These are phyloP conservation scores for Medicago truncatula DNA, from an alignment of 306 rosid genomes.

Conservation along the genomic window MtrunA17r5.0-ANR NC_053046.1:19528501-19529000, in stretches of 20 bases:
- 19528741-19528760: not conserved
- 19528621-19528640: not conserved
- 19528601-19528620: constrained; percentile 27
- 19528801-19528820: not conserved
- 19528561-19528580: not conserved
- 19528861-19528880: not conserved
- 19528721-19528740: not conserved
- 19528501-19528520: constrained; percentile 33
- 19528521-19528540: not conserved
- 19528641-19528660: not conserved
- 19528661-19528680: not conserved
- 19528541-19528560: not conserved
- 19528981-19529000: not conserved
- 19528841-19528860: not conserved
- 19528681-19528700: not conserved
- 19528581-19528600: constrained; percentile 14
- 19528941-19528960: not conserved
- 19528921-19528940: not conserved
- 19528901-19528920: not conserved
- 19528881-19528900: not conserved
- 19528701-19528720: constrained; percentile 5
- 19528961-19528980: not conserved
- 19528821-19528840: not conserved
- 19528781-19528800: not conserved
- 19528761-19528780: not conserved